Percentiles rank a stretch among this genome's conserved stretches.
Evolutionary conservation across 371 early-diverging fungal genomes (phyloP).

Genomic region (Batkoa obscura): DNA sequence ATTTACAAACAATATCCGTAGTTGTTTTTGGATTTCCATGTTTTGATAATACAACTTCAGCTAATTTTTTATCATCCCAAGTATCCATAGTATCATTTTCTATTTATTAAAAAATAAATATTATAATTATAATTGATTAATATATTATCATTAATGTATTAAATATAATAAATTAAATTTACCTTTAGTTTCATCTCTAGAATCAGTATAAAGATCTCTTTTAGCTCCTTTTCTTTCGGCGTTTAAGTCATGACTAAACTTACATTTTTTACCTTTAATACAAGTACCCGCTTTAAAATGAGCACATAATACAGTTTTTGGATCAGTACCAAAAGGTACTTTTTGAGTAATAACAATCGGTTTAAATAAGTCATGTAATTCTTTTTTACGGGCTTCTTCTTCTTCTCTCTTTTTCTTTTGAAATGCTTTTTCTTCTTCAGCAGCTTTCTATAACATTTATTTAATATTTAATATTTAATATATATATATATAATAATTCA

Average conservation of each 20-base stretch:
- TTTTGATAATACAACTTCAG: conserved; percentile 70
- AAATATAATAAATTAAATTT: background rate
- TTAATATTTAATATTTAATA: background rate
- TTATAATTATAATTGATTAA: too few species aligned
- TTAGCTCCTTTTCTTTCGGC: conserved; percentile 77
- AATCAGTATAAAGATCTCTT: conserved; percentile 82
- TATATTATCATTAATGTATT: too few species aligned
- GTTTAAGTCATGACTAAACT: conserved; percentile 93
- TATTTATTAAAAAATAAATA: background rate
- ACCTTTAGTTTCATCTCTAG: conserved; percentile 36
- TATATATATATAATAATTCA: too few species aligned
- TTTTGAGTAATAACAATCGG: conserved; percentile 78
- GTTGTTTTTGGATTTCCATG: conserved; percentile 66
- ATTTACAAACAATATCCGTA: conserved; percentile 98
- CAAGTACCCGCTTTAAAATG: conserved; percentile 88
- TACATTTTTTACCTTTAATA: conserved; percentile 87
- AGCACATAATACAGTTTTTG: conserved; percentile 91
- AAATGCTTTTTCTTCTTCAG: conserved; percentile 21
- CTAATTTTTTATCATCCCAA: conserved; percentile 86
- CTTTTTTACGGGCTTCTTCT: conserved; percentile 54
- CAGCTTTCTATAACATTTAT: conserved; percentile 20
- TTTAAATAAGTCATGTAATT: conserved; percentile 75
- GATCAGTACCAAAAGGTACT: conserved; percentile 97
- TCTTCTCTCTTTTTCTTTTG: conserved; percentile 29
- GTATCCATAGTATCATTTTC: conserved; percentile 74